phyloP scores from a whole-genome alignment of 352 stramenopile species.

The Phytophthora pini region DNA sequence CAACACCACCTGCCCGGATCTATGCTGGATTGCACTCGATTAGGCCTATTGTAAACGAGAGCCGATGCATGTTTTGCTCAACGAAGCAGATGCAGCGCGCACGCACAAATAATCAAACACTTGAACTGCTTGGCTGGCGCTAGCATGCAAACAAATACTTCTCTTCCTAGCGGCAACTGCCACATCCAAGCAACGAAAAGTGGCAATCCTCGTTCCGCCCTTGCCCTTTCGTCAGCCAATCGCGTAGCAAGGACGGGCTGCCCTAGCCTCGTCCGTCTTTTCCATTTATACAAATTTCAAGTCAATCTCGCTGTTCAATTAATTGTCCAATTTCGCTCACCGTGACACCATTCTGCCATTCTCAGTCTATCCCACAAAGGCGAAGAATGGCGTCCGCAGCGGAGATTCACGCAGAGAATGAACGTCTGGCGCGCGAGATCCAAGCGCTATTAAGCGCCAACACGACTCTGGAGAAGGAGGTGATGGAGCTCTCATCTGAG shows the following conservation, averaged over 20 bases:
- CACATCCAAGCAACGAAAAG: not conserved
- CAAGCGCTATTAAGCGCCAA: slow-evolving; percentile 65
- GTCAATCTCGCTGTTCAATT: slow-evolving; percentile 8
- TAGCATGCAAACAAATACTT: no score
- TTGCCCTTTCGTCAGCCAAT: slow-evolving; percentile 11
- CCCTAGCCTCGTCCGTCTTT: slow-evolving; percentile 6
- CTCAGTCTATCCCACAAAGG: slow-evolving; percentile 11
- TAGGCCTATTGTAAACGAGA: no score
- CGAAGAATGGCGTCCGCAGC: slow-evolving; percentile 34
- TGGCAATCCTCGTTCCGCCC: slow-evolving; percentile 8
- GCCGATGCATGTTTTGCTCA: no score
- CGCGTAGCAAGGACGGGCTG: slow-evolving; percentile 3
- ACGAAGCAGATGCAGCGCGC: no score
- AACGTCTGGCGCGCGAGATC: slow-evolving; percentile 62
- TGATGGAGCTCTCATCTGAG: slow-evolving; percentile 53
- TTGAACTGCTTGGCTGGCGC: no score
- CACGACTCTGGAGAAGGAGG: slow-evolving; percentile 69
- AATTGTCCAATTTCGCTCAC: not conserved
- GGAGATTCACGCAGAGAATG: slow-evolving; percentile 65
- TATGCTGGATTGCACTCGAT: no score
- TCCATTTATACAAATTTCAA: slow-evolving; percentile 15
- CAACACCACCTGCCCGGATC: no score
- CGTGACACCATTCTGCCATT: slow-evolving; percentile 17
- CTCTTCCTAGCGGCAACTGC: not conserved
- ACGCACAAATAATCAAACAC: no score